A percentile compares a stretch with the other conserved stretches of the same genome.
phyloP scores from a whole-genome alignment of 106 monocot genomes.

The Chionographis japonica region DNA sequence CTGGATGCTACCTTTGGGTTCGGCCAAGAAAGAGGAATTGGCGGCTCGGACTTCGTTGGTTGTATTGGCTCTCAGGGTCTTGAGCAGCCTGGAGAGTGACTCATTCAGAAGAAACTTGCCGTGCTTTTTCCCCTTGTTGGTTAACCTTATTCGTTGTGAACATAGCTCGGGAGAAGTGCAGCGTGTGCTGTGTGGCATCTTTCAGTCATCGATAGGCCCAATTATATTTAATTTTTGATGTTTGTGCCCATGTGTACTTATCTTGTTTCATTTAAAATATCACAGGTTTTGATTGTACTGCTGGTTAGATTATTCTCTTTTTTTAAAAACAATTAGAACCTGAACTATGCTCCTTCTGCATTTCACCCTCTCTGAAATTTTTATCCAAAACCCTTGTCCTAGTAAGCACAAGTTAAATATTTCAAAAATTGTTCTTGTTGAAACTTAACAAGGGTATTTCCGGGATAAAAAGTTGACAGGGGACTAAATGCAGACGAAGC shows the following conservation, averaged over 20 bases:
- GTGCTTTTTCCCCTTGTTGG: conserved; percentile 69
- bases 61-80: conserved; percentile 34
- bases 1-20: conserved; percentile 66
- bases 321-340: no score
- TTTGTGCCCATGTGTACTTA: conserved; percentile 1
- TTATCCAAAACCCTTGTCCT: no score
- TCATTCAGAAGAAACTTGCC: conserved; percentile 60
- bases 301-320: no score
- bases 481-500: no score
- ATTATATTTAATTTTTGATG: conserved; percentile 48
- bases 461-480: no score
- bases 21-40: conserved; percentile 84
- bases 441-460: no score
- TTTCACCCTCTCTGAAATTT: no score
- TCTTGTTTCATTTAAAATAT: no score
- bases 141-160: conserved; percentile 74
- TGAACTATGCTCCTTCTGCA: no score
- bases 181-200: conserved; percentile 56
- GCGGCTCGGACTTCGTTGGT: conserved; percentile 56
- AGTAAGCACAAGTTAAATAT: no score
- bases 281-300: no score
- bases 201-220: conserved; percentile 68
- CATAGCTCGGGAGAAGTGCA: conserved; percentile 83
- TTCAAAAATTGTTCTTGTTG: no score
- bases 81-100: conserved; percentile 47